Conservation (phyloP, 1,139 yeast genomes). For the Keqinozyma sinolaborantium region DNA sequence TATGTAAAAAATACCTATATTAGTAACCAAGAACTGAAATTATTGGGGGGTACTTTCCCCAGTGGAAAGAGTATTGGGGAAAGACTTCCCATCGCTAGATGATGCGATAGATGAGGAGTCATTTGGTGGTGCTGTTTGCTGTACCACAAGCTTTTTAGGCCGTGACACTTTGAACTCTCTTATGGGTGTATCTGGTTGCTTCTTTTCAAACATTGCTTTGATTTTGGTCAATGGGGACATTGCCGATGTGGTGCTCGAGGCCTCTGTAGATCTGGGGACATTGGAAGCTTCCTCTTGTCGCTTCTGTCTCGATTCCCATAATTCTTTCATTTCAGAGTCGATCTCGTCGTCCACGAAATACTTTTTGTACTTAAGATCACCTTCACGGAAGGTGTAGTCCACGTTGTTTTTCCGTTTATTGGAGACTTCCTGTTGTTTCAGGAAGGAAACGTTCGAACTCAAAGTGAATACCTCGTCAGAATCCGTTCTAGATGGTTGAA, state of each 20-base stretch:
- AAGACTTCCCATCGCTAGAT: too few species aligned
- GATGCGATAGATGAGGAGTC: too few species aligned
- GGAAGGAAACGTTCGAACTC: conserved; percentile 11
- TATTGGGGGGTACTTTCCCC: too few species aligned
- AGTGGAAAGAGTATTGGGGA: too few species aligned
- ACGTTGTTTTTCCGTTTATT: conserved; percentile 20
- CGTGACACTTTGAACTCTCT: too few species aligned
- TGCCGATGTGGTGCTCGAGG: too few species aligned
- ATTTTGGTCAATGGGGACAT: neutral
- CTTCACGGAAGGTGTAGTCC: conserved; percentile 49
- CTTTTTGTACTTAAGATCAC: conserved; percentile 42
- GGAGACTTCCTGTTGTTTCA: conserved; percentile 18
- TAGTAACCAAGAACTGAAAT: too few species aligned
- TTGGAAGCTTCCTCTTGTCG: neutral
- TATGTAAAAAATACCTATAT: too few species aligned
- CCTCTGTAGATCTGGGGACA: too few species aligned
- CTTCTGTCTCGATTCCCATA: conserved; percentile 46
- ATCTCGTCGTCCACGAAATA: conserved; percentile 36
- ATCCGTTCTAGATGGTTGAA: neutral
- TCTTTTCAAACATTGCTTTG: conserved; percentile 2
- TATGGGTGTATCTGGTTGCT: too few species aligned
- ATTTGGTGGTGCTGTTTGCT: too few species aligned
- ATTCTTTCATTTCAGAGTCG: conserved; percentile 48
- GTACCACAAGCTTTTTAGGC: too few species aligned
- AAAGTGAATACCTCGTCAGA: neutral